Evolutionary conservation across 257 asterid genomes (phyloP), one percentile per base, ranked within the genome.

Genomic region (Thymus mandschuricus): DNA sequence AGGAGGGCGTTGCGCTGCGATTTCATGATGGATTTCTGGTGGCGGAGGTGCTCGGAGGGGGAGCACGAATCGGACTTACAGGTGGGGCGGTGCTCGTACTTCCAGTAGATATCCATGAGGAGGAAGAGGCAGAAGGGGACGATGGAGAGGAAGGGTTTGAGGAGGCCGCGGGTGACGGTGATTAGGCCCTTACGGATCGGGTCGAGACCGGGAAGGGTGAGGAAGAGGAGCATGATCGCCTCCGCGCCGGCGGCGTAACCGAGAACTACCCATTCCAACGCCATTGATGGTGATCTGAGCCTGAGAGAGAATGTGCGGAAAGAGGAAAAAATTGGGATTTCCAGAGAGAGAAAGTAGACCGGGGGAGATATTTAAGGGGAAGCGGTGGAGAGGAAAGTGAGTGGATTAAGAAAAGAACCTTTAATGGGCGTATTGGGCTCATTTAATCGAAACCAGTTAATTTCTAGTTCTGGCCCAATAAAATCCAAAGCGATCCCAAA

Each of bases 171-270:
- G 48, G 90, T 90, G 35, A 92, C 97, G 72, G 80, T 64, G 83
- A 92, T 84, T 11, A 92, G 86, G 27, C 98, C 97, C 75, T 90
- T 90, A 0, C 98, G 96, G 66, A 94, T 81, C 55, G 96, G 81
- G 78, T 86, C 83, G 29, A 93, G 89, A 9, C 98, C 98, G 13
- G 98, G 98, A 35, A 93, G 33, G 57, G 98, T 93, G 10, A 93
- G 89, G 65, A 93, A 92, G 69, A 94, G 89, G 82, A 94, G 84
- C 98, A 94, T 89, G 79, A 89, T 81, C 12, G 97, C 98, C 65
- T 93, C 98, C 2, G 97, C 97, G 68, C 82, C 97, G 1, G 98
- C 98, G 65, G 96, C 96, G 79, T 93, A 93, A 71, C 97, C 86
- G 41, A 93, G 84, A 49, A 89, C 96, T 7, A 93, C 97, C 98